Evolutionary conservation across 805 yeast genomes (phyloP).

Genomic region (Saccharomyces mikatae): DNA sequence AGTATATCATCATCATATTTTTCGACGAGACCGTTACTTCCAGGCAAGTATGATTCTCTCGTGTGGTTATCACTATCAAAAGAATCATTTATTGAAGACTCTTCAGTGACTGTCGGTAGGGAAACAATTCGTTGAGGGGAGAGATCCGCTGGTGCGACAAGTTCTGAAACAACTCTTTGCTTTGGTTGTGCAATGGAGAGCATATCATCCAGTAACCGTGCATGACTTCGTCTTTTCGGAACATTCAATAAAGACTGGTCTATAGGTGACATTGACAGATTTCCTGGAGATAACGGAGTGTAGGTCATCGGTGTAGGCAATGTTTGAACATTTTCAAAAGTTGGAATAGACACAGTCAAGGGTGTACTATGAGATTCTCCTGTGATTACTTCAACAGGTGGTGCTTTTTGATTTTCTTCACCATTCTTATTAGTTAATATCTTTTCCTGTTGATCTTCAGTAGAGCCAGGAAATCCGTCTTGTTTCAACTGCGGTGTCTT

Average conservation of each 20-base stretch:
- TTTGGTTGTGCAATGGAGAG: slow-evolving; percentile 2
- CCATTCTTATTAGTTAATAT: not conserved
- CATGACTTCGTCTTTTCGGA: slow-evolving; percentile 10
- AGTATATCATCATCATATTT: slow-evolving; percentile 8
- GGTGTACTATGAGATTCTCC: slow-evolving; percentile 12
- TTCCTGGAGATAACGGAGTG: slow-evolving; percentile 18
- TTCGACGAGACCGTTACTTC: slow-evolving; percentile 2
- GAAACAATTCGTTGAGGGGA: slow-evolving; percentile 21
- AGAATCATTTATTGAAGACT: not conserved
- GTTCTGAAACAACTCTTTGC: slow-evolving; percentile 23
- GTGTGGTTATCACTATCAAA: not conserved
- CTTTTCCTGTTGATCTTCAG: not conserved
- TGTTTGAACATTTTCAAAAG: slow-evolving; percentile 18
- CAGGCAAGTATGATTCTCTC: not conserved
- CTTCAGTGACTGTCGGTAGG: slow-evolving; percentile 19
- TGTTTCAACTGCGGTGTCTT: not conserved
- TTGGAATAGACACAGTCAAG: slow-evolving; percentile 14
- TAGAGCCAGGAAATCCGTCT: not conserved
- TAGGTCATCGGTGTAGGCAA: slow-evolving; percentile 30
- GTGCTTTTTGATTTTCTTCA: not conserved
- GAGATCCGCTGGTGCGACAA: slow-evolving; percentile 14
- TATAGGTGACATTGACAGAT: slow-evolving; percentile 12
- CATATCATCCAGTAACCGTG: not conserved
- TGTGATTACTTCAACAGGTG: not conserved
- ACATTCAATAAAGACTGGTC: slow-evolving; percentile 9